phyloP scores from a whole-genome alignment of 164 flowering plant genomes.

The Aristolochia contorta region DNA sequence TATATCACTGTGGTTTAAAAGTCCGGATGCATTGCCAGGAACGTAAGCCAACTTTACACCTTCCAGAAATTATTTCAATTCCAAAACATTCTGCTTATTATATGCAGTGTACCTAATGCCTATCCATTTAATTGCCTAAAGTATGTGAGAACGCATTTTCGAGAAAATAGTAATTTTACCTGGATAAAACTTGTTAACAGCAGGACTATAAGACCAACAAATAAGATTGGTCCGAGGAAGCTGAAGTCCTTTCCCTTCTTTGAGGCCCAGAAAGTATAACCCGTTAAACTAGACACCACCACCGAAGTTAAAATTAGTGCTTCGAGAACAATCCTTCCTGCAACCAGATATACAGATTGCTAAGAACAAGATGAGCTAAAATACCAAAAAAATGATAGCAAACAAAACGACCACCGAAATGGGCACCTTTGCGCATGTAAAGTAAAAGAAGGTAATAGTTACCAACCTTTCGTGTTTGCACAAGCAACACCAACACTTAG shows the following conservation, averaged over 20 bases:
- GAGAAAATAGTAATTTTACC: constrained; percentile 23
- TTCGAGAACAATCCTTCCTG: constrained; percentile 90
- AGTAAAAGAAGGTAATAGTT: background rate
- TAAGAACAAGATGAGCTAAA: background rate
- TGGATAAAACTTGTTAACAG: constrained; percentile 67
- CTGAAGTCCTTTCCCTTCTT: constrained; percentile 98
- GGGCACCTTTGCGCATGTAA: background rate
- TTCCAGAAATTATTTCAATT: no score
- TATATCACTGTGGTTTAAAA: background rate
- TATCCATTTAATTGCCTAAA: no score
- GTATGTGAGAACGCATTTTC: no score
- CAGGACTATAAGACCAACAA: constrained; percentile 67
- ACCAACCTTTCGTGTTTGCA: constrained; percentile 87
- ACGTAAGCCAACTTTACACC: no score
- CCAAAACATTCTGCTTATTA: no score
- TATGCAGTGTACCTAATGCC: no score
- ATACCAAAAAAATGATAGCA: background rate
- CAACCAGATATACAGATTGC: constrained; percentile 4
- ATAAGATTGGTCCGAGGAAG: constrained; percentile 83
- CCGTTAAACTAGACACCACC: constrained; percentile 76
- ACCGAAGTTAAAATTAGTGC: constrained; percentile 84
- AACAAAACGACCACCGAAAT: background rate
- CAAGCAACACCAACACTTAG: constrained; percentile 76
- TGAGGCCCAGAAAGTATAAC: constrained; percentile 95
- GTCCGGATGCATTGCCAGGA: no score